Evolutionary conservation across 202 grass and related monocot species (phyloP).

Genomic region (Setaria viridis): DNA sequence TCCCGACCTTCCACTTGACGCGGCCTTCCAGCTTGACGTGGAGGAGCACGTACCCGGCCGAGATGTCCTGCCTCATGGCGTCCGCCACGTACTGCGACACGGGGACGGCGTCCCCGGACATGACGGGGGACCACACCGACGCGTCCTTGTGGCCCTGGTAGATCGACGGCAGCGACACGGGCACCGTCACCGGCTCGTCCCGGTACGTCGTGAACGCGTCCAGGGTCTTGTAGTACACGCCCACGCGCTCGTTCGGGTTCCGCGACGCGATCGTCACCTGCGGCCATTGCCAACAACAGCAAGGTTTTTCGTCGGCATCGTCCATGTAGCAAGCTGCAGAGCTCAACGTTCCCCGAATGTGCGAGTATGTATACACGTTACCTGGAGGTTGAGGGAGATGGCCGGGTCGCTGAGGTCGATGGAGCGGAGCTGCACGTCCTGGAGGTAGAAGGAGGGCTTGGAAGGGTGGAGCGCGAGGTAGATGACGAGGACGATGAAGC

Average conservation of each 20-base stretch:
- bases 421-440: slow-evolving; percentile 52
- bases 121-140: slow-evolving; percentile 77
- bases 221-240: slow-evolving; percentile 70
- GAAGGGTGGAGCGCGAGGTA: slow-evolving; percentile 51
- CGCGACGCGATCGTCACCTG: slow-evolving; percentile 63
- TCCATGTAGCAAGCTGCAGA: too few species aligned
- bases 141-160: slow-evolving; percentile 81
- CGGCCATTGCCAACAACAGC: too few species aligned
- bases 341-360: too few species aligned
- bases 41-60: slow-evolving; percentile 69
- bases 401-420: slow-evolving; percentile 57
- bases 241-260: slow-evolving; percentile 72
- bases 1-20: slow-evolving; percentile 87
- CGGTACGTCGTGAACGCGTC: slow-evolving; percentile 68
- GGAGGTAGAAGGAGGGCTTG: slow-evolving; percentile 70
- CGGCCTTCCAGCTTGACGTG: slow-evolving; percentile 62
- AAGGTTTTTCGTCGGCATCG: neutral
- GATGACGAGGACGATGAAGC: slow-evolving; percentile 51
- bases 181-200: slow-evolving; percentile 57
- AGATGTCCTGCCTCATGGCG: slow-evolving; percentile 68
- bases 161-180: slow-evolving; percentile 58
- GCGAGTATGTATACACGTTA: neutral
- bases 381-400: slow-evolving; percentile 51
- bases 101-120: slow-evolving; percentile 54
- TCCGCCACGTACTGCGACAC: slow-evolving; percentile 58